Conservation (phyloP, 768 basidiomycete genomes). For the Vararia minispora region DNA sequence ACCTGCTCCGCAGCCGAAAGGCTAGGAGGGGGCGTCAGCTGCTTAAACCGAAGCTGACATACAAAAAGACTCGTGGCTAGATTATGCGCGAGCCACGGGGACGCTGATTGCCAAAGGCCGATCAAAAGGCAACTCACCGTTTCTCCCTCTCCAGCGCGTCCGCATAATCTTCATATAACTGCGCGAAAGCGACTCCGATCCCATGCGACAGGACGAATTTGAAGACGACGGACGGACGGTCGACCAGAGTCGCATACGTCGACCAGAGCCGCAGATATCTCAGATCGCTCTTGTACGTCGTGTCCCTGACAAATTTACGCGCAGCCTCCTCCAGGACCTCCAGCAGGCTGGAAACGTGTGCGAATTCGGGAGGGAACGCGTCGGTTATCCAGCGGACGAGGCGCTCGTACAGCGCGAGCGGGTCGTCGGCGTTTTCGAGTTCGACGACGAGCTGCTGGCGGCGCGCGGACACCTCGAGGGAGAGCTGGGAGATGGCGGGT, state of each 20-base stretch:
- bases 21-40: constrained; percentile 27
- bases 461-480: too few relatives aligned
- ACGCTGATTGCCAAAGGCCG: constrained; percentile 4
- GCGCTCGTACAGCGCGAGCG: constrained; percentile 72
- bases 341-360: constrained; percentile 60
- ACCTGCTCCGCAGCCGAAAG: constrained; percentile 68
- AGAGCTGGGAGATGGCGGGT: too few relatives aligned
- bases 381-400: constrained; percentile 88
- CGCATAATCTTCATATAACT: constrained; percentile 90
- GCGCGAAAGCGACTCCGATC: constrained; percentile 57
- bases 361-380: constrained; percentile 57
- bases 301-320: constrained; percentile 68
- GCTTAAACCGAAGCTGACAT: background rate
- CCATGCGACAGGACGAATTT: constrained; percentile 38
- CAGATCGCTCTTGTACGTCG: constrained; percentile 77
- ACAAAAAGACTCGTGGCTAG: too few relatives aligned
- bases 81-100: constrained; percentile 4
- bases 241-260: constrained; percentile 71
- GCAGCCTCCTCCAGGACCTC: constrained; percentile 82
- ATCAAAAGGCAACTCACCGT: constrained; percentile 41
- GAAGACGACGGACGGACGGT: constrained; percentile 55
- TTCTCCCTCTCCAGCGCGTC: constrained; percentile 61
- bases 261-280: constrained; percentile 91
- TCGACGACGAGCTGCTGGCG: constrained; percentile 23
- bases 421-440: constrained; percentile 63